Conservation (phyloP, 192 early-diverging fungal genomes). For the Linnemannia hyalina region DNA sequence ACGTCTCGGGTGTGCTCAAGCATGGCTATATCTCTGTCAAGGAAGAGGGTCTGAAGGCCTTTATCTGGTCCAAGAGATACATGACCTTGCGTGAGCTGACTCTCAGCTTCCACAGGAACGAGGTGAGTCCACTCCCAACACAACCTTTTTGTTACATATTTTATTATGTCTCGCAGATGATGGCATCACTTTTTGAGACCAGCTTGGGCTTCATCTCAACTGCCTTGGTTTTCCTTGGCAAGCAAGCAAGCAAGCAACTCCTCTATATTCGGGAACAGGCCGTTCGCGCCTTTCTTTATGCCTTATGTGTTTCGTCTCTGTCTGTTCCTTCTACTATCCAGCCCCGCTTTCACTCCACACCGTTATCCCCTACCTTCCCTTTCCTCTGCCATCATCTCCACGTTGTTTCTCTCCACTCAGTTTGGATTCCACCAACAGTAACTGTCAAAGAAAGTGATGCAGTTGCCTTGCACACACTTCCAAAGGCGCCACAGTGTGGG, state of each 20-base stretch:
- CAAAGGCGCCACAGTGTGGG: not conserved
- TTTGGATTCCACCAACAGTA: not conserved
- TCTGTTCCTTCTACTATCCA: not conserved
- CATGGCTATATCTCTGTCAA: slow-evolving; percentile 90
- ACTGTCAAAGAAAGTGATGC: not conserved
- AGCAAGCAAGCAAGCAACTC: not conserved
- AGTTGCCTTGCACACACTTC: not conserved
- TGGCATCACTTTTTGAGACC: slow-evolving; percentile 5
- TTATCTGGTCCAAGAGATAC: slow-evolving; percentile 97
- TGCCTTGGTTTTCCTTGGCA: not conserved
- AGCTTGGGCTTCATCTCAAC: not conserved
- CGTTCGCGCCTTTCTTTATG: not conserved
- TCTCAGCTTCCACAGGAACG: slow-evolving; percentile 93
- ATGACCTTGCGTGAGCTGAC: slow-evolving; percentile 90
- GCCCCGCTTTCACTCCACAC: not conserved
- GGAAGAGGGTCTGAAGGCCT: slow-evolving; percentile 91
- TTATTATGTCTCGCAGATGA: not conserved
- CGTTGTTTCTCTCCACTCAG: not conserved
- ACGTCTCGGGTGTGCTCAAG: slow-evolving; percentile 70
- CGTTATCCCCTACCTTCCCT: not conserved
- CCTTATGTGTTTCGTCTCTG: slow-evolving; percentile 8
- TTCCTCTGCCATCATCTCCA: not conserved
- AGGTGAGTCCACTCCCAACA: slow-evolving; percentile 69
- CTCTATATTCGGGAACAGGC: not conserved
- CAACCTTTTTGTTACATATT: not conserved